Evolutionary conservation across 345 rosid genomes (phyloP), one percentile per base, ranked within the genome.

Genomic region (Aquilaria yunnanensis): DNA sequence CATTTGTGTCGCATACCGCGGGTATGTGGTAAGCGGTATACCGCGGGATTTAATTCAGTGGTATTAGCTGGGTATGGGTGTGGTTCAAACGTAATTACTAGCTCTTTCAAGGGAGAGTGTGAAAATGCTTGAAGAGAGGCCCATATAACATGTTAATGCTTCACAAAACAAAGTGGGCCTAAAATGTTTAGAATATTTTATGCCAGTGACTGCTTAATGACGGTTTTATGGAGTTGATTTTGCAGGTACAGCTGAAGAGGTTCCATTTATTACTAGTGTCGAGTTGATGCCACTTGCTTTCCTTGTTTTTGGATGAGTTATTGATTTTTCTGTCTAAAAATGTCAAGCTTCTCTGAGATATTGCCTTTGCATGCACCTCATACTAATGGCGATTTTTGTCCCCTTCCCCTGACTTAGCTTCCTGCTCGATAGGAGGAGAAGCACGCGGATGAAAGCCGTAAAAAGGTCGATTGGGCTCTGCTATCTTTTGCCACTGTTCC

Each of bases 321-420:
- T 33, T 16, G 13, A n/a, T 55, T 59, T 37, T 34, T 46, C 47
- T 43, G 64, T 67, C 23, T 34, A 47, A 72, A 62, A 63, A 90
- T 87, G 96, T 73, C 79, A 1, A 67, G 84, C 54, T 61, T 81
- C 10, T 47, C 65, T 62, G 77, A 85, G 37, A 90, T 85, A 43
- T 77, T 90, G 75, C 82, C 85, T 16, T 89, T 90, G 32, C 89
- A 88, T 37, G 97, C 96, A 51, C 93, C 97, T 57, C 83, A 92
- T 9, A 16, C 75, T 0, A 82, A 81, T 68, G 95, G 95, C 57
- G 64, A 83, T 58, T 75, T 82, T 31, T 84, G 85, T 37, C 70
- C 85, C 7, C 79, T 79, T 67, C 92, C 93, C 13, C 78, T 76
- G 9, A 74, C 89, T 58, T 90, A 90, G 52, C 57, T 84, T 69